These are phyloP conservation scores for Cladosporium austrohemisphaericum DNA, from an alignment of 2,329 filamentous ascomycete species.

Conservation along the genomic window DNA sequence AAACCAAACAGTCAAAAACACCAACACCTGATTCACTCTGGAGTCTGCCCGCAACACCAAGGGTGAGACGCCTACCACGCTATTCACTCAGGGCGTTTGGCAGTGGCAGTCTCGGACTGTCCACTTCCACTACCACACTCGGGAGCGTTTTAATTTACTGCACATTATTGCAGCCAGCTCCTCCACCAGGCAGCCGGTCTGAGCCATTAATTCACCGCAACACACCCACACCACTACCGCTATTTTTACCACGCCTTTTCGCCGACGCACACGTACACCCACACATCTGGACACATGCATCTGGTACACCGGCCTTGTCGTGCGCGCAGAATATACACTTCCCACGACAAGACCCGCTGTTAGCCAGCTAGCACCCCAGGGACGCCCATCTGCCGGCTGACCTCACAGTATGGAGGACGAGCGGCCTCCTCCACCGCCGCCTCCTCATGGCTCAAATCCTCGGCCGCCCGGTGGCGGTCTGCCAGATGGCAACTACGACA, in stretches of 20 bases:
- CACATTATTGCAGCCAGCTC: no score
- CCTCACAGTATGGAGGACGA: slow-evolving; percentile 18
- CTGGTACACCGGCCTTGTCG: neutral
- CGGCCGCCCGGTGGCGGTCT: slow-evolving; percentile 62
- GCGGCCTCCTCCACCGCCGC: slow-evolving; percentile 71
- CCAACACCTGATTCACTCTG: no score
- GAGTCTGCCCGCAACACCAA: no score
- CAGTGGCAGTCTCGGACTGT: neutral
- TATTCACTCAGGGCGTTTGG: no score
- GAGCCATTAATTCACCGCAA: neutral
- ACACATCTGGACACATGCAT: slow-evolving; percentile 11
- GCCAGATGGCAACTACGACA: slow-evolving; percentile 89
- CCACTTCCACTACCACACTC: neutral
- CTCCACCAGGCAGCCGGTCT: neutral
- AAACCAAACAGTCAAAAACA: slow-evolving; percentile 7
- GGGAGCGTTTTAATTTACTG: neutral
- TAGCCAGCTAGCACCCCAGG: neutral
- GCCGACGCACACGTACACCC: neutral
- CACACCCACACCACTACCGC: neutral
- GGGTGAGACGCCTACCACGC: slow-evolving; percentile 4
- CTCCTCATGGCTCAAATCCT: slow-evolving; percentile 77
- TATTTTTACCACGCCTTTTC: neutral
- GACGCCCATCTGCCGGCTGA: neutral
- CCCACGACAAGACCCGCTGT: slow-evolving; percentile 12
- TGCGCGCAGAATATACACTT: slow-evolving; percentile 11